Conservation (phyloP, 2,329 filamentous ascomycete genomes). For the Penicillium thymicola region DNA sequence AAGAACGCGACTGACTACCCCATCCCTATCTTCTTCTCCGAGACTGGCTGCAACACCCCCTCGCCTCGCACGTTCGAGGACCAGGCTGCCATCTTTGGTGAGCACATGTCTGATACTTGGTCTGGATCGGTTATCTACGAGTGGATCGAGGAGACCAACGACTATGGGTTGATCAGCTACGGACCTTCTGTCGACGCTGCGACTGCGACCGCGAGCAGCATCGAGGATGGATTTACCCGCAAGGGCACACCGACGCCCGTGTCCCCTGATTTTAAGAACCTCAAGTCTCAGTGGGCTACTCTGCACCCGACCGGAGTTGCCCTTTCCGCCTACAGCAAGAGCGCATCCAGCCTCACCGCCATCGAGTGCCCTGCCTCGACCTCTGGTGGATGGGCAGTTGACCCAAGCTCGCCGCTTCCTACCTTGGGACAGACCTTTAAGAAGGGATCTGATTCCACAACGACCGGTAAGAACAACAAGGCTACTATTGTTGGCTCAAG, state of each 20-base stretch:
- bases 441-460: constrained; percentile 10
- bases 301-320: constrained; percentile 67
- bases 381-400: constrained; percentile 66
- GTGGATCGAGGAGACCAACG: constrained; percentile 81
- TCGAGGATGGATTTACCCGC: constrained; percentile 65
- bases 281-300: constrained; percentile 72
- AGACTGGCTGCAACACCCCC: constrained; percentile 72
- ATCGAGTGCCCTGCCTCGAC: constrained; percentile 70
- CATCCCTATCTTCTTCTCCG: constrained; percentile 86
- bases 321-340: constrained; percentile 62
- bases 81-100: constrained; percentile 72
- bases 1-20: constrained; percentile 66
- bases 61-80: constrained; percentile 51
- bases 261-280: constrained; percentile 72
- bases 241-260: constrained; percentile 71
- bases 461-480: constrained; percentile 8
- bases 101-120: constrained; percentile 66
- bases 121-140: constrained; percentile 84
- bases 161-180: constrained; percentile 79
- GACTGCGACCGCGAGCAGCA: constrained; percentile 52
- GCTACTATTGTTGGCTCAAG: constrained; percentile 7
- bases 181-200: constrained; percentile 57
- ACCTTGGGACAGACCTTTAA: constrained; percentile 57
- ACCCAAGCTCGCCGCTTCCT: constrained; percentile 67
- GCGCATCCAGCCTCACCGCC: constrained; percentile 55